phyloP scores from a whole-genome alignment of 768 basidiomycete species.

The Calocera viscosa region DNA sequence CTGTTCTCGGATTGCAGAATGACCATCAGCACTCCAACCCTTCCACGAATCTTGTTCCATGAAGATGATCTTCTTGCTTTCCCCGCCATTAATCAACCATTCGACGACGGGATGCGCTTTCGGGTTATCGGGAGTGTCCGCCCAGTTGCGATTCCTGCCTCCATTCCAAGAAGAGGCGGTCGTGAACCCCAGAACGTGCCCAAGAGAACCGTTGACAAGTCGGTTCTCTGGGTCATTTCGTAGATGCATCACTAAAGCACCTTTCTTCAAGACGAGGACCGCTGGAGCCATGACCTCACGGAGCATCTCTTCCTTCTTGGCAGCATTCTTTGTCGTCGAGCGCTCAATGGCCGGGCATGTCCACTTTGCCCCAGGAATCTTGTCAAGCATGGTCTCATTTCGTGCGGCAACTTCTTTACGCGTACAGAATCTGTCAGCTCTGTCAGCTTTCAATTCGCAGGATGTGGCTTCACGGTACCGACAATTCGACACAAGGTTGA shows the following conservation, averaged over 20 bases:
- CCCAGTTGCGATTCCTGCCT: neutral
- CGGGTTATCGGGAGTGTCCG: neutral
- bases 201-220: neutral
- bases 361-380: neutral
- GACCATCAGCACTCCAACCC: neutral
- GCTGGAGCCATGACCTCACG: neutral
- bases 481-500: neutral
- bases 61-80: neutral
- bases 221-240: neutral
- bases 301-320: neutral
- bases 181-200: neutral
- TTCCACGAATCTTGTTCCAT: neutral
- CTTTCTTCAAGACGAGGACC: neutral
- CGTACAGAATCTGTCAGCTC: neutral
- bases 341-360: neutral
- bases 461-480: neutral
- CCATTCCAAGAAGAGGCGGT: neutral
- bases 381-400: neutral
- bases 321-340: neutral
- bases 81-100: neutral
- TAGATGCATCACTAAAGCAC: neutral
- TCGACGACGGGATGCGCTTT: neutral
- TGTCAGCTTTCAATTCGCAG: neutral
- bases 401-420: neutral
- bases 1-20: neutral